Evolutionary conservation across 495 filamentous ascomycete genomes (phyloP).

Genomic region (Chaetomium cochliodes): DNA sequence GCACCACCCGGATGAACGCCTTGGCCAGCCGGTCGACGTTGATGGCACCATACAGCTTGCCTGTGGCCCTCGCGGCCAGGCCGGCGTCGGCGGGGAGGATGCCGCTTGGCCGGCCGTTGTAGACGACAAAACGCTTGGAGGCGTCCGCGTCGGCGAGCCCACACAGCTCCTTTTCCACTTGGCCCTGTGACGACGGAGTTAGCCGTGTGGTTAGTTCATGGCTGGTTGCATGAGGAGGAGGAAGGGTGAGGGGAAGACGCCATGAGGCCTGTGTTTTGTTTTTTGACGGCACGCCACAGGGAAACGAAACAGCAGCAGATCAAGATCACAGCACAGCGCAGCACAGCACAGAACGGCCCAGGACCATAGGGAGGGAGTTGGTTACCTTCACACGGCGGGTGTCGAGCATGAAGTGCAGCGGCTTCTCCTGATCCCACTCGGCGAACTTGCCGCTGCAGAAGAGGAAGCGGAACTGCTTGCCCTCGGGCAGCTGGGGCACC

Average conservation of each 20-base stretch:
- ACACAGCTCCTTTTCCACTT: conserved; percentile 43
- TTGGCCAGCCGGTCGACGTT: conserved; percentile 42
- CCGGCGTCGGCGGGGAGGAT: conserved; percentile 42
- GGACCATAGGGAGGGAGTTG: too few species aligned
- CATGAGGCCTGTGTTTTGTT: too few species aligned
- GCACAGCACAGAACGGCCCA: neutral
- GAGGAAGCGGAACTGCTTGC: conserved; percentile 50
- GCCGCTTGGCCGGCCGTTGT: conserved; percentile 33
- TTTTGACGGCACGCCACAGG: too few species aligned
- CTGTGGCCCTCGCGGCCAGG: conserved; percentile 31
- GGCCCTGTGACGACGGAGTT: conserved; percentile 35
- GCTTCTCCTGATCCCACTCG: conserved; percentile 49
- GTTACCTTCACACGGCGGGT: conserved; percentile 49
- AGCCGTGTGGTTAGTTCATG: too few species aligned
- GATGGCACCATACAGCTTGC: conserved; percentile 30
- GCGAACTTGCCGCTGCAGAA: conserved; percentile 50
- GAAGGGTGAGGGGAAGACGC: neutral
- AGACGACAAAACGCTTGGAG: conserved; percentile 33
- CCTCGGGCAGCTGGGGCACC: conserved; percentile 24
- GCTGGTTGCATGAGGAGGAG: neutral
- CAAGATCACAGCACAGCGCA: too few species aligned
- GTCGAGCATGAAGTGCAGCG: conserved; percentile 44
- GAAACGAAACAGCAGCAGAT: too few species aligned
- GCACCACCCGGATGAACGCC: conserved; percentile 41
- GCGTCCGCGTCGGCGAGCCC: conserved; percentile 34